A percentile compares a stretch with the other conserved stretches of the same genome.
Evolutionary conservation across 1,284 basidiomycete genomes (phyloP).

Genomic region (Ceratobasidium sp.): DNA sequence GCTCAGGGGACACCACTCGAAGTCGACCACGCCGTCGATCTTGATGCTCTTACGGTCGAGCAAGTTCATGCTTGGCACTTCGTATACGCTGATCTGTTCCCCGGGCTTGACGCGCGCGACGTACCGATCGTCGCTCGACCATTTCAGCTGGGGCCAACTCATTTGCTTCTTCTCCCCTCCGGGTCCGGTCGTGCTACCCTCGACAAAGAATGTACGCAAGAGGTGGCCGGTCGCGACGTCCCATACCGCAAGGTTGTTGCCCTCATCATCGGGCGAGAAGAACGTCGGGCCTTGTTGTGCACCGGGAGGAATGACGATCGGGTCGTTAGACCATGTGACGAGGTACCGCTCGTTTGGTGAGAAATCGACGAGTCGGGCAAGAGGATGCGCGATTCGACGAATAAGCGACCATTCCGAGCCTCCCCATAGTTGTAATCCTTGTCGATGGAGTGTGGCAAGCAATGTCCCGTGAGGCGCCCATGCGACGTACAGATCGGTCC

Average conservation of each 20-base stretch:
- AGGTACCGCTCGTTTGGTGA: constrained; percentile 97
- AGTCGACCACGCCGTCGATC: constrained; percentile 97
- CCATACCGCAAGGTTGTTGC: constrained; percentile 97
- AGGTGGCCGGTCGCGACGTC: constrained; percentile 93
- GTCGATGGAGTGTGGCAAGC: constrained; percentile 92
- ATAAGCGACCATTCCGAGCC: constrained; percentile 87
- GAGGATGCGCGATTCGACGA: constrained; percentile 92
- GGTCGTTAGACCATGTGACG: constrained; percentile 97
- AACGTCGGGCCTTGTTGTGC: constrained; percentile 77
- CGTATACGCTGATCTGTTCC: constrained; percentile 95
- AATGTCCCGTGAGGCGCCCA: constrained; percentile 98
- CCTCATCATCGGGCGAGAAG: constrained; percentile 94
- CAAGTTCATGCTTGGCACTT: constrained; percentile 92
- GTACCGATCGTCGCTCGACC: constrained; percentile 97
- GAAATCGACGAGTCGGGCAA: constrained; percentile 96
- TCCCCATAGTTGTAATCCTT: constrained; percentile 96
- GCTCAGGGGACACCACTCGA: constrained; percentile 97
- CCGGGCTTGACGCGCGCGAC: constrained; percentile 89
- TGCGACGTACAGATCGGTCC: constrained; percentile 97
- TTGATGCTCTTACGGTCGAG: constrained; percentile 98
- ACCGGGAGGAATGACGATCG: constrained; percentile 75
- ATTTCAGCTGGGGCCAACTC: constrained; percentile 96
- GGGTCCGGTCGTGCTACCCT: constrained; percentile 51
- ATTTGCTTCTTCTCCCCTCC: constrained; percentile 73
- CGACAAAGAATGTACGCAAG: constrained; percentile 80